Evolutionary conservation across 176 grass and related monocot genomes (phyloP).

Genomic region (Thalia dealbata): DNA sequence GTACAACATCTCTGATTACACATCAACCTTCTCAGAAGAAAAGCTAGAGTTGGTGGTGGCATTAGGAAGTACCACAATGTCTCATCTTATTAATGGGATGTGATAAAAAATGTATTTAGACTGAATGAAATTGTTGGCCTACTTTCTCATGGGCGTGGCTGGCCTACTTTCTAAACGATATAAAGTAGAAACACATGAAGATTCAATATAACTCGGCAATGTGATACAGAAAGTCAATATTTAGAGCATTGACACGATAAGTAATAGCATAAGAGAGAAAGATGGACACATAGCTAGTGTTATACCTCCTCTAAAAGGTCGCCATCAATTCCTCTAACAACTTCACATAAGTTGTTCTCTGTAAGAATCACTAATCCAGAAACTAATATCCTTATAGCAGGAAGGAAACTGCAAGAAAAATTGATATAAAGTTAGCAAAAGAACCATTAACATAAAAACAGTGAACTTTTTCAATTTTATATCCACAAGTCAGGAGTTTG

Average conservation of each 20-base stretch:
- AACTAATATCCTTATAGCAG: slow-evolving; percentile 99
- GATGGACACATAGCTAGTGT: not conserved
- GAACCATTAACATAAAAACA: not conserved
- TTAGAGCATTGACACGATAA: too few relatives aligned
- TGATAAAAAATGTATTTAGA: not conserved
- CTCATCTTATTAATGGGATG: too few relatives aligned
- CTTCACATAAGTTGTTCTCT: slow-evolving; percentile 95
- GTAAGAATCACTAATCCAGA: slow-evolving; percentile 90
- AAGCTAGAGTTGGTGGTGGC: too few relatives aligned
- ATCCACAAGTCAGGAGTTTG: too few relatives aligned
- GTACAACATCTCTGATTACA: not conserved
- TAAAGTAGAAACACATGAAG: too few relatives aligned
- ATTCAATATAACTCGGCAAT: too few relatives aligned
- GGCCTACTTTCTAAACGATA: too few relatives aligned
- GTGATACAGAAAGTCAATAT: too few relatives aligned
- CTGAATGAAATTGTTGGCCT: not conserved
- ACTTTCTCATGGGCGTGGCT: too few relatives aligned
- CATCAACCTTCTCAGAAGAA: not conserved
- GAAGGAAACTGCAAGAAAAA: slow-evolving; percentile 68
- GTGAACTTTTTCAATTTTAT: not conserved
- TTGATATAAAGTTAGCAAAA: not conserved
- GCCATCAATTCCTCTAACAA: slow-evolving; percentile 94
- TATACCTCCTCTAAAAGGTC: slow-evolving; percentile 92
- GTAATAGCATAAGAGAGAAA: slow-evolving; percentile 7
- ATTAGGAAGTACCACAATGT: too few relatives aligned